These are phyloP conservation scores for Colletotrichum limetticola DNA, from an alignment of 2,329 filamentous ascomycete species.

Conservation along the genomic window DNA sequence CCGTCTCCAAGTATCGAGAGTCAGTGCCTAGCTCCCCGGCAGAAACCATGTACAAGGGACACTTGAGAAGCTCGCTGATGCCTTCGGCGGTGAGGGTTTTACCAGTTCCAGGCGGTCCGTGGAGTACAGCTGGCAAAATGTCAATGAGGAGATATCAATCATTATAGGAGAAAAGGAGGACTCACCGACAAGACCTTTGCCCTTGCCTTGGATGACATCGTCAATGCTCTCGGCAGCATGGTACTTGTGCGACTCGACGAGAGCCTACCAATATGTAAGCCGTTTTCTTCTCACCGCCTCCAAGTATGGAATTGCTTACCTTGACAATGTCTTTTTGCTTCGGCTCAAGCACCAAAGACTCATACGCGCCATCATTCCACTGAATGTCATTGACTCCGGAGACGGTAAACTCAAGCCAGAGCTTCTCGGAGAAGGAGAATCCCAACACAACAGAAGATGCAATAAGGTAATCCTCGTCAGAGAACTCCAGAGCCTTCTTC, in stretches of 20 bases:
- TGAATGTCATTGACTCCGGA: constrained; percentile 82
- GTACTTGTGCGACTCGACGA: constrained; percentile 87
- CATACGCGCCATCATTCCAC: constrained; percentile 87
- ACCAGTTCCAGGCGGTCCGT: constrained; percentile 87
- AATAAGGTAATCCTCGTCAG: constrained; percentile 85
- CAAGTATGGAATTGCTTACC: constrained; percentile 2
- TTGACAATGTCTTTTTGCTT: constrained; percentile 76
- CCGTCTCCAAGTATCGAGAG: constrained; percentile 76
- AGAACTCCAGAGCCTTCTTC: constrained; percentile 66
- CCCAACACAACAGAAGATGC: constrained; percentile 87
- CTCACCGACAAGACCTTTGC: constrained; percentile 80
- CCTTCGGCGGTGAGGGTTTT: constrained; percentile 48
- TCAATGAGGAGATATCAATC: neutral
- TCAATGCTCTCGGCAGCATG: constrained; percentile 85
- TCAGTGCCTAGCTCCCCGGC: constrained; percentile 62
- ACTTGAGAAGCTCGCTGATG: constrained; percentile 28
- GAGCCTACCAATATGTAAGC: constrained; percentile 56
- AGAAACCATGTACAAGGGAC: constrained; percentile 30
- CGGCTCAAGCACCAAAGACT: constrained; percentile 78
- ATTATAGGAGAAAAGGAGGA: constrained; percentile 19
- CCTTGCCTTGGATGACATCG: constrained; percentile 85
- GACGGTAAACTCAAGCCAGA: constrained; percentile 90
- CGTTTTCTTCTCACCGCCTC: neutral
- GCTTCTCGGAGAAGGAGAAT: constrained; percentile 88
- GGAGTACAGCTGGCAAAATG: constrained; percentile 69